Evolutionary conservation across 768 basidiomycete species (phyloP).

Genomic region (Tylopilus balloui): DNA sequence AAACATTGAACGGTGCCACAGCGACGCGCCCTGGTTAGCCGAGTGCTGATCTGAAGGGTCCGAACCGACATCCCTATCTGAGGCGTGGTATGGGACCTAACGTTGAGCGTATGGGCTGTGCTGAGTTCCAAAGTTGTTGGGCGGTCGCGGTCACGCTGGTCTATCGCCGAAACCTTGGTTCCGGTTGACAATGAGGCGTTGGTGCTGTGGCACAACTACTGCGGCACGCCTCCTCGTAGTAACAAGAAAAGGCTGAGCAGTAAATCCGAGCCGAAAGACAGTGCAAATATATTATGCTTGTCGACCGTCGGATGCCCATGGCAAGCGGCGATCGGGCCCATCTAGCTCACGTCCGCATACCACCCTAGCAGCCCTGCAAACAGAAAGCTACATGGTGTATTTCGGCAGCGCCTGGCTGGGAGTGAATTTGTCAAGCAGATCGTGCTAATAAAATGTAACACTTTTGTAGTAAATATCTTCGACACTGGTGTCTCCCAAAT

Average conservation of each 20-base stretch:
- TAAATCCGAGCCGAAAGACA: neutral
- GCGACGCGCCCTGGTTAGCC: neutral
- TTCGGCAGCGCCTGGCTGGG: neutral
- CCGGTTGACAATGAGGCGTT: slow-evolving; percentile 8
- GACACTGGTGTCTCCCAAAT: neutral
- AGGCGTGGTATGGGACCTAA: neutral
- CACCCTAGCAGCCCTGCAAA: neutral
- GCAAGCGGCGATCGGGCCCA: slow-evolving; percentile 1
- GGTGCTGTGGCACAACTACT: neutral
- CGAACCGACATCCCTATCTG: neutral
- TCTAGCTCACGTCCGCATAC: neutral
- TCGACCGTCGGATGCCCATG: neutral
- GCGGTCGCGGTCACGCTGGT: too few species aligned
- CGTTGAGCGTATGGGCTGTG: neutral
- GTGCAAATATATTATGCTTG: neutral
- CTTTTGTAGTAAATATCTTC: neutral
- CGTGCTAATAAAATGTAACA: neutral
- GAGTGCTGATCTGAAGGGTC: neutral
- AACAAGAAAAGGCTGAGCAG: neutral
- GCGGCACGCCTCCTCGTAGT: neutral
- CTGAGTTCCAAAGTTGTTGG: neutral
- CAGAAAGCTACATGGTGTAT: neutral
- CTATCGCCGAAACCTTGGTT: too few species aligned
- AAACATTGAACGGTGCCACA: neutral
- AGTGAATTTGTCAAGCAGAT: neutral